Evolutionary conservation across 495 filamentous ascomycete genomes (phyloP).

Genomic region (Aspergillus homomorphus): DNA sequence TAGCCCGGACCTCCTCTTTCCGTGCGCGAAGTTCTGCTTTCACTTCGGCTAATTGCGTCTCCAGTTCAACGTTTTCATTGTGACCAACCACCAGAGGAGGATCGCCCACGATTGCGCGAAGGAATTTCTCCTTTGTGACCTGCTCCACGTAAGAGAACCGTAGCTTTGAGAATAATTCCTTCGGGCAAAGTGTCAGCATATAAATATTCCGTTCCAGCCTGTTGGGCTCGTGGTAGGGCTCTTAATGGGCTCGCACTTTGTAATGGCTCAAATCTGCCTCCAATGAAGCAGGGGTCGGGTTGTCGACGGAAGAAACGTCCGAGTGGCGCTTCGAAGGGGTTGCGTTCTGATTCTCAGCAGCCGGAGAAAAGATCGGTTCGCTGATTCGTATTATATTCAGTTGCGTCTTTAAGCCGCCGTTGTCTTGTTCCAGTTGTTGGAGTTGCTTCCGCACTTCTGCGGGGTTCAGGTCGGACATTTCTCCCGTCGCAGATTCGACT

Average conservation of each 20-base stretch:
- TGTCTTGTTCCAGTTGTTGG: slow-evolving; percentile 38
- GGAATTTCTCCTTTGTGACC: slow-evolving; percentile 93
- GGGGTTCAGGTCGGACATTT: slow-evolving; percentile 26
- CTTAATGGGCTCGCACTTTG: slow-evolving; percentile 44
- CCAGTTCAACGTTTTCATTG: slow-evolving; percentile 78
- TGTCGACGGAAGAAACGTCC: slow-evolving; percentile 67
- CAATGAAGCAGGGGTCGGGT: slow-evolving; percentile 69
- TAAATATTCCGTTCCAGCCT: not conserved
- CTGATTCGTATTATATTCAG: slow-evolving; percentile 73
- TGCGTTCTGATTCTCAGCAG: slow-evolving; percentile 27
- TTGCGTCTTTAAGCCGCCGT: slow-evolving; percentile 46
- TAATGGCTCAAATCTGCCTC: slow-evolving; percentile 88
- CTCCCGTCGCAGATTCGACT: slow-evolving; percentile 17
- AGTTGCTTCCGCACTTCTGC: slow-evolving; percentile 38
- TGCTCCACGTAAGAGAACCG: slow-evolving; percentile 79
- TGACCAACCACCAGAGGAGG: slow-evolving; percentile 79
- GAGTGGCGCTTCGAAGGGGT: slow-evolving; percentile 57
- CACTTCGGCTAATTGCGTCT: slow-evolving; percentile 62
- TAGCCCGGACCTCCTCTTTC: slow-evolving; percentile 73
- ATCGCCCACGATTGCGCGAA: slow-evolving; percentile 91
- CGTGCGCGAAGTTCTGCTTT: slow-evolving; percentile 74
- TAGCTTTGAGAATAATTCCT: slow-evolving; percentile 92
- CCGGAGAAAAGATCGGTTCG: slow-evolving; percentile 61
- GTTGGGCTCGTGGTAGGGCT: not conserved
- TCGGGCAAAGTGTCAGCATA: slow-evolving; percentile 1